Base-by-base conservation (phyloP, 345 rosid species). In the Moricandia moricandioides region DNA sequence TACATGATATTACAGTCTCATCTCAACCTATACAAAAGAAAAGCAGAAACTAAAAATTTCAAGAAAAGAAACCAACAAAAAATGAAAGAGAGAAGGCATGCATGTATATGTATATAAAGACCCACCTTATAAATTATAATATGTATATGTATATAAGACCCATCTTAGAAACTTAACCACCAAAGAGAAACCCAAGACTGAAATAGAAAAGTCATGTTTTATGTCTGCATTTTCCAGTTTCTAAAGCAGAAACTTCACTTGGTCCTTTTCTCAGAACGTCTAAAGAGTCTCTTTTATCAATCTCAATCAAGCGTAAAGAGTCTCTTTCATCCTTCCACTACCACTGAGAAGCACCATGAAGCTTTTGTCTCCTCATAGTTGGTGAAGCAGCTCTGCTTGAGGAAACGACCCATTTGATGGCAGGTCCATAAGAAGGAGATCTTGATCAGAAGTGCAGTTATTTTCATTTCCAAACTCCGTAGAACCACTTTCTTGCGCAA, bases 301-400 rank as follows among this genome's bases (percentile, higher is more conserved):
- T 43, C 49, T 4, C 49, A 43, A 43, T 12, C 40, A 70, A 56
- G 72, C 76, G 35, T 57, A 2, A 21, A 47, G 52, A 47, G 52
- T 47, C 52, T n/a, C 45, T 39, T 17, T 45, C 17, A 3, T 16
- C 34, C 24, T 65, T 35, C 56, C 62, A 47, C 64, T 35, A 34
- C 26, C 33, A 56, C 43, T 33, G 67, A 65, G 49, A 49, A 66
- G 63, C 64, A 71, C 67, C 34, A 8, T 65, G 77, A 26, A 27
- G 62, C 16, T 40, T 68, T 56, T 62, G 34, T 51, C 61, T 26
- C 59, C 14, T 78, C 61, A 79, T 8, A 73, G 74, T 68, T 67
- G 78, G 31, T 61, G 83, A 77, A 95, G 97, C 63, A 95, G 92
- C 81, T 95, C 99, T 30, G 98, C 97, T 79, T 90, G 92, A 34